These are phyloP conservation scores for Physcomitrellopsis africana DNA, from an alignment of 225 moss, liverwort and hornwort species.

Conservation along the genomic window DNA sequence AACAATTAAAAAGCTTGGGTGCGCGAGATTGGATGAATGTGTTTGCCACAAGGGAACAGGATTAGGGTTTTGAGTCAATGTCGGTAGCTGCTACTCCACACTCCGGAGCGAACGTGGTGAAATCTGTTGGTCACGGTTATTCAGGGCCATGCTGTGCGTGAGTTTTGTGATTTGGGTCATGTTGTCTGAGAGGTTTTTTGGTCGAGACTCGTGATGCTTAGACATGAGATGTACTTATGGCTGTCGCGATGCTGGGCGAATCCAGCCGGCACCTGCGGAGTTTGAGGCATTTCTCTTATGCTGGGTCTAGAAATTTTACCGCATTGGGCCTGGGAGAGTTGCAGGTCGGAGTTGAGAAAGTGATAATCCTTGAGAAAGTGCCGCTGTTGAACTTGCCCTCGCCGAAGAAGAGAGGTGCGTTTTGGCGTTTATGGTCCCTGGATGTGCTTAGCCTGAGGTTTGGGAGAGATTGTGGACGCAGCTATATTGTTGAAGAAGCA, in stretches of 20 bases:
- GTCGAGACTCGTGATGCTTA: not conserved
- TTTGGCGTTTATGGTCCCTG: not conserved
- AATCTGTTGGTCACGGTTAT: not conserved
- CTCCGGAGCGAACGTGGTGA: not conserved
- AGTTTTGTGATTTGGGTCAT: slow-evolving; percentile 1
- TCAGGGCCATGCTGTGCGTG: slow-evolving; percentile 8
- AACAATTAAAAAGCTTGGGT: not conserved
- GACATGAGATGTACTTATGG: slow-evolving; percentile 23
- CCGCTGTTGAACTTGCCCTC: not conserved
- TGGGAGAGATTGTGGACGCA: not conserved
- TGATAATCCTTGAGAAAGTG: not conserved
- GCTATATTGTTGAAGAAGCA: not conserved
- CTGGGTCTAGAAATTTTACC: slow-evolving; percentile 6
- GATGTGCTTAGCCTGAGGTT: not conserved
- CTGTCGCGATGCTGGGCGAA: slow-evolving; percentile 21
- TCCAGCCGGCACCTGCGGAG: slow-evolving; percentile 24
- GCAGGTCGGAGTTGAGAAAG: slow-evolving; percentile 16
- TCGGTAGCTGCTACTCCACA: not conserved
- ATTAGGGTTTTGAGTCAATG: slow-evolving; percentile 14
- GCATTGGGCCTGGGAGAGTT: slow-evolving; percentile 15
- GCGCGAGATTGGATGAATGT: not conserved
- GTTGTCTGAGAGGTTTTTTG: slow-evolving; percentile 14
- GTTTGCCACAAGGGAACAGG: not conserved
- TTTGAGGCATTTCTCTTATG: not conserved
- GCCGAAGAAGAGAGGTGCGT: slow-evolving; percentile 12